Evolutionary conservation across 2,329 filamentous ascomycete genomes (phyloP), one percentile per base, ranked within the genome.

Genomic region (Trichophyton simii): DNA sequence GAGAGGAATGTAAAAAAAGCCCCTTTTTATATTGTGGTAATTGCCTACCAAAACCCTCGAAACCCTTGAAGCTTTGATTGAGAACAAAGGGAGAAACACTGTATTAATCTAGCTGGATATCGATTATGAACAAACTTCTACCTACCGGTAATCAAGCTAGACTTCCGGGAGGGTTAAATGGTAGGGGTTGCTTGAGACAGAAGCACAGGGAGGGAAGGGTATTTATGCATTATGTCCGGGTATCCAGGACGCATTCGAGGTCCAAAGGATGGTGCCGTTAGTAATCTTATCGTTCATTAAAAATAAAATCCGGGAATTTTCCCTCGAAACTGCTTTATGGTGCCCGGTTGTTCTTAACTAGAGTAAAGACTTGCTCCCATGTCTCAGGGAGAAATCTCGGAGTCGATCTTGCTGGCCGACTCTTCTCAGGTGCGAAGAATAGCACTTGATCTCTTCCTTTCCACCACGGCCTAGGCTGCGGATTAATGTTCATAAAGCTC

Each of bases 281-380:
- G n/a, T 15, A 8, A 13, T 15, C 18, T 8, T 55, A 55, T 55
- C 15, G 11, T 58, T 44, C 41, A 44, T 42, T 9, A 18, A 34
- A 34, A 25, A 42, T 44, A 18, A 44, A 42, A 41, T 3, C 34
- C 2, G 34, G 34, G 3, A 58, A 22, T 5, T 28, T 5, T 44
- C 20, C 28, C 28, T 22, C 5, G 22, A 28, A 18, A 36, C n/a
- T 18, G 1, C 20, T 22, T 34, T n/a, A 60, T 28, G 42, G 57
- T 31, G 41, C 57, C 36, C 15, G 61, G 58, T 64, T 68, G 42
- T 59, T 68, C 59, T 71, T 73, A 38, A 78, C 75, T 60, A 72
- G 69, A 61, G 70, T 69, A 63, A 73, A 77, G 34, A 78, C 73
- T 62, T 70, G 67, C 41, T 72, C 72, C 77, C 77, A 78, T 22